Evolutionary conservation across 495 filamentous ascomycete species (phyloP).

Genomic region (Trichoderma parareesei): DNA sequence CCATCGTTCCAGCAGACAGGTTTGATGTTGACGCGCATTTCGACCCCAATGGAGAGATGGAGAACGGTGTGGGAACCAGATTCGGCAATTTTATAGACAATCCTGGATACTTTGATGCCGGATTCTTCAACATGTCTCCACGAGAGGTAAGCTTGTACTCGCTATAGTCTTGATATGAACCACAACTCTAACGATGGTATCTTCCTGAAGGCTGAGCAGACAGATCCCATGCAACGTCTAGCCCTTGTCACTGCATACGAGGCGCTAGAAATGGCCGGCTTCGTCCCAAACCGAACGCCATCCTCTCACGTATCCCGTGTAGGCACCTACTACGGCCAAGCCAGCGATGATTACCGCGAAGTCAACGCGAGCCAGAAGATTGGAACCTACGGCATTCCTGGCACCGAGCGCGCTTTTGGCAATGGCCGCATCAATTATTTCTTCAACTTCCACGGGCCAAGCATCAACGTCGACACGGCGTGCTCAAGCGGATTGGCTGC

Average conservation of each 20-base stretch:
- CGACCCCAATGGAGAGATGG: background rate
- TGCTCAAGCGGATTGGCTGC: constrained; percentile 42
- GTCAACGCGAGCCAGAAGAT: background rate
- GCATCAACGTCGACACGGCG: constrained; percentile 35
- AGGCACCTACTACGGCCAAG: background rate
- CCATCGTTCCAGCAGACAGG: constrained; percentile 46
- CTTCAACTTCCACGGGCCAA: constrained; percentile 22
- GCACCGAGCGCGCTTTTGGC: background rate
- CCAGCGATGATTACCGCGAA: background rate
- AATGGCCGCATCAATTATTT: background rate
- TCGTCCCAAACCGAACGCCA: background rate
- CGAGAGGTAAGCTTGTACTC: background rate
- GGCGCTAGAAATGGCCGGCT: background rate
- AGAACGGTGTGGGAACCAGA: background rate
- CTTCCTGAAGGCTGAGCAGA: background rate
- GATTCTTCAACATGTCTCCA: background rate
- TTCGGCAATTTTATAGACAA: background rate
- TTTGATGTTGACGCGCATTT: constrained; percentile 46
- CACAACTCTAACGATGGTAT: too few relatives aligned
- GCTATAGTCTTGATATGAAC: too few relatives aligned
- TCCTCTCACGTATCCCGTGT: background rate
- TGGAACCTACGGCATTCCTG: background rate
- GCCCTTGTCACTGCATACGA: background rate
- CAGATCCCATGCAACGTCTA: constrained; percentile 1
- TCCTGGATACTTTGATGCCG: background rate